A percentile compares a stretch with the other conserved stretches of the same genome.
These are phyloP conservation scores for Celoporthe dispersa DNA, from an alignment of 2,329 filamentous ascomycete genomes.

Conservation along the genomic window DNA sequence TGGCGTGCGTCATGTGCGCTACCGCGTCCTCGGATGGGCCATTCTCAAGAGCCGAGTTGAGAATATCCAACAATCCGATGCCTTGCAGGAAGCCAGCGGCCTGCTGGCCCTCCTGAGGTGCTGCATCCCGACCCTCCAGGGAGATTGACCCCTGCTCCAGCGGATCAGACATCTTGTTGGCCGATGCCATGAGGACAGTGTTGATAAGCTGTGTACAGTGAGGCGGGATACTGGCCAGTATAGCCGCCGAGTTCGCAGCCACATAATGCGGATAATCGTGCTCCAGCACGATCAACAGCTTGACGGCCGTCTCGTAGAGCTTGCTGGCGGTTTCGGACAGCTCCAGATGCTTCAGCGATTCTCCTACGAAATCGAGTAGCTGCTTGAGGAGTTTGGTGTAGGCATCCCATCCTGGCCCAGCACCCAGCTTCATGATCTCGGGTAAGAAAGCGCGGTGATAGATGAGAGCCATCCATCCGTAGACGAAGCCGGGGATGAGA, in stretches of 20 bases:
- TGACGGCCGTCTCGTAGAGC: slow-evolving; percentile 81
- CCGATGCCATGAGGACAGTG: slow-evolving; percentile 80
- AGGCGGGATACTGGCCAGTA: slow-evolving; percentile 80
- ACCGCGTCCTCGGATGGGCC: slow-evolving; percentile 74
- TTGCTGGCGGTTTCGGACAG: slow-evolving; percentile 75
- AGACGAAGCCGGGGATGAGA: slow-evolving; percentile 81
- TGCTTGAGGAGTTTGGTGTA: slow-evolving; percentile 76
- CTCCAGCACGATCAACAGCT: slow-evolving; percentile 82
- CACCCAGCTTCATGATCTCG: slow-evolving; percentile 69
- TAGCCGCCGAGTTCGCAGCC: slow-evolving; percentile 80
- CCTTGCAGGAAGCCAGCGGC: slow-evolving; percentile 58
- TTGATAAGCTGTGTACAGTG: slow-evolving; percentile 90
- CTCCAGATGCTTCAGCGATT: slow-evolving; percentile 76
- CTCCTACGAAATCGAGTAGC: slow-evolving; percentile 74
- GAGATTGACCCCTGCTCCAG: slow-evolving; percentile 73
- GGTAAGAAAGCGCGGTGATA: slow-evolving; percentile 87
- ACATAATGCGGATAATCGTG: slow-evolving; percentile 96
- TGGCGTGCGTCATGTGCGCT: slow-evolving; percentile 74
- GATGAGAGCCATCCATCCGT: slow-evolving; percentile 81
- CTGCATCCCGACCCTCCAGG: slow-evolving; percentile 74
- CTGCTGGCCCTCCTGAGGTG: slow-evolving; percentile 69
- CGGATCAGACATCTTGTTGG: slow-evolving; percentile 73
- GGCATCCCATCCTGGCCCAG: slow-evolving; percentile 73
- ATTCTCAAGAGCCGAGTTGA: slow-evolving; percentile 62
- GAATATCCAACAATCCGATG: slow-evolving; percentile 60